phyloP scores from a whole-genome alignment of 2,329 filamentous ascomycete species.

The Lojkania enalia region DNA sequence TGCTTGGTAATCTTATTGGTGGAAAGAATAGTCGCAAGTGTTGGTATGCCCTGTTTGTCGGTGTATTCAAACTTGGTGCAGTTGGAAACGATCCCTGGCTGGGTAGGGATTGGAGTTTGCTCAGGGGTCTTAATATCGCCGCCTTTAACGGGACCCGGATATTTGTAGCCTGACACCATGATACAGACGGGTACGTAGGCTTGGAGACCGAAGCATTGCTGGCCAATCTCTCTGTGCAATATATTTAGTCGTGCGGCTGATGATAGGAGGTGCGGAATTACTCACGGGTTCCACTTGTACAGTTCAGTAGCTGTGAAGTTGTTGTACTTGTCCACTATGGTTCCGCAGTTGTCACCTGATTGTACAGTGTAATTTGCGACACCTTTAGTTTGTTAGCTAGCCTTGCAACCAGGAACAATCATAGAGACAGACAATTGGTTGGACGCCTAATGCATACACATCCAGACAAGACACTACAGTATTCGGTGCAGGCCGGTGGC shows the following conservation, averaged over 20 bases:
- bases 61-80: constrained; percentile 36
- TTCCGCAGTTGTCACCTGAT: constrained; percentile 34
- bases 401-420: not conserved
- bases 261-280: constrained; percentile 5
- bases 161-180: constrained; percentile 25
- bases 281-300: constrained; percentile 40
- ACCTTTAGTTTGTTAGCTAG: constrained; percentile 9
- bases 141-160: constrained; percentile 23
- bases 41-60: constrained; percentile 15
- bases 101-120: constrained; percentile 32
- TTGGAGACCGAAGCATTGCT: constrained; percentile 32
- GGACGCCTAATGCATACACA: constrained; percentile 26
- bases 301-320: constrained; percentile 42
- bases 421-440: constrained; percentile 22
- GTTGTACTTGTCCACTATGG: constrained; percentile 32
- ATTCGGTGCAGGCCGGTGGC: constrained; percentile 21
- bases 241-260: not conserved
- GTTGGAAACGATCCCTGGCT: constrained; percentile 30
- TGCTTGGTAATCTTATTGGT: constrained; percentile 17
- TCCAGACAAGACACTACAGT: constrained; percentile 24
- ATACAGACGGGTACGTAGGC: constrained; percentile 42
- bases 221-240: constrained; percentile 17
- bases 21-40: constrained; percentile 9
- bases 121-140: constrained; percentile 22
- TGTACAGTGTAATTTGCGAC: constrained; percentile 30